Percentiles rank a stretch among this genome's conserved stretches.
Evolutionary conservation across 176 grass and related monocot genomes (phyloP).

Genomic region (Areca catechu): DNA sequence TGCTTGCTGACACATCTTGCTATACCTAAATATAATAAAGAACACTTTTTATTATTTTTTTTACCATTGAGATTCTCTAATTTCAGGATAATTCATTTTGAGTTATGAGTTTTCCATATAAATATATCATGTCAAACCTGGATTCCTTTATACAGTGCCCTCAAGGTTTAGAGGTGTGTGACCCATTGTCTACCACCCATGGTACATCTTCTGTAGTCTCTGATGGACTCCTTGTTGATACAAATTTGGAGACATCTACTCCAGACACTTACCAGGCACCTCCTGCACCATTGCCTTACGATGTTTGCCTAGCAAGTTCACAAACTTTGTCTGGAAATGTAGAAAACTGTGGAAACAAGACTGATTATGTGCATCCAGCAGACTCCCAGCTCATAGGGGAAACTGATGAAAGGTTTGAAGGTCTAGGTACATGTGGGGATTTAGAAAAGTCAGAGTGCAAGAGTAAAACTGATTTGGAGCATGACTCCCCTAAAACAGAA

Average conservation of each 20-base stretch:
- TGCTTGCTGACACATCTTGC: too few species aligned
- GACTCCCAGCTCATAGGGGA: conserved; percentile 1
- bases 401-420: conserved; percentile 13
- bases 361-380: conserved; percentile 3
- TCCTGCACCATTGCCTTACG: conserved; percentile 77
- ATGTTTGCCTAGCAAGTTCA: conserved; percentile 47
- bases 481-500: conserved; percentile 44
- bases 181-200: conserved; percentile 51
- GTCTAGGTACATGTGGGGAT: conserved; percentile 33
- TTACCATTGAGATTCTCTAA: neutral
- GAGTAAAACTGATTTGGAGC: conserved; percentile 42
- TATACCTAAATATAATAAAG: too few species aligned
- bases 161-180: conserved; percentile 62
- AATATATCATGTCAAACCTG: neutral
- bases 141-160: conserved; percentile 35
- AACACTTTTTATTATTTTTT: too few species aligned
- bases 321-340: conserved; percentile 13
- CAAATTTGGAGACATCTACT: conserved; percentile 65
- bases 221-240: conserved; percentile 46
- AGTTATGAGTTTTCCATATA: neutral
- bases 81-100: neutral
- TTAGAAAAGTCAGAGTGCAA: conserved; percentile 45
- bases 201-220: conserved; percentile 48
- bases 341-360: conserved; percentile 35
- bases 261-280: conserved; percentile 73